Percentiles rank a stretch among this genome's conserved stretches.
These are phyloP conservation scores for Tremellales sp. DNA, from an alignment of 1,284 basidiomycete species.

Conservation along the genomic window DNA sequence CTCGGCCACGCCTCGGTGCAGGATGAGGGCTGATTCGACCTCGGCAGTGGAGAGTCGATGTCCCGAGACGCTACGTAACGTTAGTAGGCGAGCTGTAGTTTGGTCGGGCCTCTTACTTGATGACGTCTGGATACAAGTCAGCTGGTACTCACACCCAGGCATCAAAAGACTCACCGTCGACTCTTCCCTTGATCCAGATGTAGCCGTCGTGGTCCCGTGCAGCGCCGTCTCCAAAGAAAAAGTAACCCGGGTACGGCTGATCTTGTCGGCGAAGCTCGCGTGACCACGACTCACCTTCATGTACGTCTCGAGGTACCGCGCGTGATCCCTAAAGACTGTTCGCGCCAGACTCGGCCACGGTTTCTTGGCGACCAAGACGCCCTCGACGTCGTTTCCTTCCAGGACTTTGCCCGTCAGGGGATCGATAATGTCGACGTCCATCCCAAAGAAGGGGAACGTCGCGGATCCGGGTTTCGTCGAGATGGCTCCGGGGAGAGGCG, in stretches of 20 bases:
- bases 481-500: slow-evolving; percentile 92
- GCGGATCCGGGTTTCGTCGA: slow-evolving; percentile 95
- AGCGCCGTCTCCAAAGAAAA: slow-evolving; percentile 97
- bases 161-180: slow-evolving; percentile 75
- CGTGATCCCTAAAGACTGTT: slow-evolving; percentile 87
- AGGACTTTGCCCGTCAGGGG: slow-evolving; percentile 61
- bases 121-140: slow-evolving; percentile 31
- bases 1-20: slow-evolving; percentile 92
- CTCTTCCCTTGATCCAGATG: slow-evolving; percentile 96
- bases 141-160: slow-evolving; percentile 3
- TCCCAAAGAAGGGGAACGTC: slow-evolving; percentile 96
- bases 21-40: slow-evolving; percentile 92
- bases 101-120: slow-evolving; percentile 32
- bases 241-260: slow-evolving; percentile 54
- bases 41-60: slow-evolving; percentile 96
- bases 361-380: slow-evolving; percentile 78
- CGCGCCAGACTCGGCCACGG: slow-evolving; percentile 98
- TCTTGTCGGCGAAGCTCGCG: no score
- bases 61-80: slow-evolving; percentile 72
- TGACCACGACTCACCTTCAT: no score
- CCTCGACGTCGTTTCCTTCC: slow-evolving; percentile 80
- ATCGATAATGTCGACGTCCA: slow-evolving; percentile 84
- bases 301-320: slow-evolving; percentile 89
- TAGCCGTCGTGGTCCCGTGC: slow-evolving; percentile 93
- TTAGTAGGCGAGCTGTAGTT: background rate